Evolutionary conservation across 148 eudicot species (phyloP).

Genomic region (Vaccinium vitisidaea): DNA sequence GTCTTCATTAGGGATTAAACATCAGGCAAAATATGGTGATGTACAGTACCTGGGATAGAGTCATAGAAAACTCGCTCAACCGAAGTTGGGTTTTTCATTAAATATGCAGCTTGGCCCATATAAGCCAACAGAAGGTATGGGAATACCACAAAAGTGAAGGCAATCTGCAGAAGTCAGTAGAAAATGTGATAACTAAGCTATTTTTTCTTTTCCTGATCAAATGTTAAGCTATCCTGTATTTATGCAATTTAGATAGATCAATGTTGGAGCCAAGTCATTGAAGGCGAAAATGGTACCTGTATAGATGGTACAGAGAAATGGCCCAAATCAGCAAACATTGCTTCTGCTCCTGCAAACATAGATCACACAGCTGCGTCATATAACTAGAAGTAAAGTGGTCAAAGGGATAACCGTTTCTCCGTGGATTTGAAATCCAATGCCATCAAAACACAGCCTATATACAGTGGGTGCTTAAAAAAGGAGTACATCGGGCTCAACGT

Average conservation of each 20-base stretch:
- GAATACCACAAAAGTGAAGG: constrained; percentile 81
- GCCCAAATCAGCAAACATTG: constrained; percentile 99
- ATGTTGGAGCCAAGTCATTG: constrained; percentile 6
- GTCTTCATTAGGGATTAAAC: not conserved
- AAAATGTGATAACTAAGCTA: constrained; percentile 2
- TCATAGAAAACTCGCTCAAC: constrained; percentile 65
- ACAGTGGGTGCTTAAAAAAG: constrained; percentile 10
- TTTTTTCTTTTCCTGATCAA: not conserved
- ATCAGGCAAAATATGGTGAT: not conserved
- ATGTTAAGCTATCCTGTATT: not conserved
- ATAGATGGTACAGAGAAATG: constrained; percentile 91
- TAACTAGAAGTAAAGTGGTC: not conserved
- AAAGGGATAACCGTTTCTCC: not conserved
- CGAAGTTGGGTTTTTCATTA: constrained; percentile 54
- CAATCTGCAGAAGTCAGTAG: constrained; percentile 53
- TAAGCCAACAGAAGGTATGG: constrained; percentile 96
- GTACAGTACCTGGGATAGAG: constrained; percentile 72
- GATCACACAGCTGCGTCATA: constrained; percentile 7
- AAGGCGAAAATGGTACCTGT: constrained; percentile 47
- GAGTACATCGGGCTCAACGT: constrained; percentile 8
- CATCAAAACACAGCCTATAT: not conserved
- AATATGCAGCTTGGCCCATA: constrained; percentile 93
- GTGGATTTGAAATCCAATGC: not conserved
- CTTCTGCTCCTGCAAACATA: constrained; percentile 90
- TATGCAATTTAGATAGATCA: constrained; percentile 9